Conservation (phyloP, 768 basidiomycete species). For the Chalciporus piperatus region DNA sequence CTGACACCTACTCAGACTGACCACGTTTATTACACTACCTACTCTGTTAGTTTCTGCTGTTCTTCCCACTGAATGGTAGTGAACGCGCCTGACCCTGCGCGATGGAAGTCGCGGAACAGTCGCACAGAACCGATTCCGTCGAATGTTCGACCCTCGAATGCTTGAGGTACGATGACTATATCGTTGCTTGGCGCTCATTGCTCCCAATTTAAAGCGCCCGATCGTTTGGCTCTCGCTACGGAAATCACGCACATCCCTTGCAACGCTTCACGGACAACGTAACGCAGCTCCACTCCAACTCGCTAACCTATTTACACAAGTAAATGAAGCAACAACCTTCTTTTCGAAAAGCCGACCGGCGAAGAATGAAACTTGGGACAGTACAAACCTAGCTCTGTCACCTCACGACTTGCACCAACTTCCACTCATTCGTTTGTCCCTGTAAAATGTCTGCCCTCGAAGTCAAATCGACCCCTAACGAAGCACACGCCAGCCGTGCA, state of each 20-base stretch:
- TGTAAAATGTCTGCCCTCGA: slow-evolving; percentile 15
- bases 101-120: background rate
- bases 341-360: background rate
- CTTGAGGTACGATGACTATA: background rate
- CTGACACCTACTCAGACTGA: background rate
- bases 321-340: background rate
- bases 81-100: background rate
- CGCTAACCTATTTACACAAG: background rate
- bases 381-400: background rate
- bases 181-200: no score
- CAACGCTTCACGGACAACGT: slow-evolving; percentile 6
- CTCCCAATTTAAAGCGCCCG: no score
- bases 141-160: no score
- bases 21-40: background rate
- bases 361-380: slow-evolving; percentile 2
- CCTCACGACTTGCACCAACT: slow-evolving; percentile 6
- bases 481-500: slow-evolving; percentile 9
- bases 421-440: slow-evolving; percentile 12
- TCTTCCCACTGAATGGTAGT: background rate
- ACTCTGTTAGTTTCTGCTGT: background rate
- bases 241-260: background rate
- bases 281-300: slow-evolving; percentile 15
- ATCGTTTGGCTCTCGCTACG: background rate
- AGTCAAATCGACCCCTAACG: slow-evolving; percentile 4
- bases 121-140: background rate